Evolutionary conservation across 345 rosid genomes (phyloP), one percentile per base, ranked within the genome.

Genomic region (Salix koriyanagi): DNA sequence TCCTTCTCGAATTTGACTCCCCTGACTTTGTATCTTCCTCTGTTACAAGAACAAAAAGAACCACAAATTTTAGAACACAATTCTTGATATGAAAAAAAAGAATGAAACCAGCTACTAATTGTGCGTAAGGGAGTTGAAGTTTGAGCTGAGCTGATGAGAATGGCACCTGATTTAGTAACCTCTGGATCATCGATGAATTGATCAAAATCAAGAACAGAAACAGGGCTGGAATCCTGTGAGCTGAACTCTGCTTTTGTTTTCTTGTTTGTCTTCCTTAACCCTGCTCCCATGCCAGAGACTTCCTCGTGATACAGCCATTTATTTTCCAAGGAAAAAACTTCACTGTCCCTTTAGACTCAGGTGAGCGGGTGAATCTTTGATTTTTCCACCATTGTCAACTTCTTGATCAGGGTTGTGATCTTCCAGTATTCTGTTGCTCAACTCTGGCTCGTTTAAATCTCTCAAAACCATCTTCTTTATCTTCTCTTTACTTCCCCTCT

Each of bases 151-250:
- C 54, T 28, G 67, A 37, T 56, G 54, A 28, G 23, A 82, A 41
- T 41, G 81, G 28, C 78, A 89, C 90, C 90, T 82, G 87, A 78
- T 75, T 58, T 36, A 12, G 86, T 79, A 69, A 75, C 58, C 44
- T 82, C 79, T 70, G 73, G 85, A 78, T 84, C 84, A 77, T 76
- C 72, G 50, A 76, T 16, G 79, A 84, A 89, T 76, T 78, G 85
- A 75, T 84, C 86, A 70, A 85, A 89, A 80, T 88, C 97, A 81
- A 92, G 96, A 84, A 92, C 98, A 2, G 96, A 94, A 84, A 94
- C 93, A 19, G 97, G 98, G 85, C 97, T 94, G 4, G 87, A 87
- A 52, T 90, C 90, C 80, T 92, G 85, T 16, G 92, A 73, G 80
- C 85, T 86, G 84, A 86, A 81, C 70, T 77, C 88, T 36, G 75